Evolutionary conservation across 805 yeast species (phyloP).

Genomic region (Candida verbasci): DNA sequence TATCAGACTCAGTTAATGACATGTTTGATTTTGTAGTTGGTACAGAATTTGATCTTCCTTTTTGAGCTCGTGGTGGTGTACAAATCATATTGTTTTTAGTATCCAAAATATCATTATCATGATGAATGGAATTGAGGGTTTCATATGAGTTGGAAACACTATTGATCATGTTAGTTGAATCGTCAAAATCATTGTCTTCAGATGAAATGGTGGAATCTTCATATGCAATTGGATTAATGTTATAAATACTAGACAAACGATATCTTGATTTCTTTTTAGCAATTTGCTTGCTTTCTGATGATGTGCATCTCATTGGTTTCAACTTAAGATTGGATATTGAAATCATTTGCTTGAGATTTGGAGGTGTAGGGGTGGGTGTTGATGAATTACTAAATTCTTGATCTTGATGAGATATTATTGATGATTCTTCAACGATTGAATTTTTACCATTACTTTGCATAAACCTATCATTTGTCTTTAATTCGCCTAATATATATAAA

Average conservation of each 20-base stretch:
- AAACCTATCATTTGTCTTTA: constrained; percentile 10
- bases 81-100: constrained; percentile 7
- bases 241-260: constrained; percentile 34
- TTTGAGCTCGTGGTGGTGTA: constrained; percentile 6
- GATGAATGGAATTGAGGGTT: constrained; percentile 7
- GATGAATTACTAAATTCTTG: no score
- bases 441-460: background rate
- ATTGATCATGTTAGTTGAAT: constrained; percentile 2
- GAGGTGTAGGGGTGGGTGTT: constrained; percentile 5
- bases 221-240: constrained; percentile 29
- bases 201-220: constrained; percentile 12
- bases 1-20: constrained; percentile 8
- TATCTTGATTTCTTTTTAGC: constrained; percentile 39
- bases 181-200: constrained; percentile 4
- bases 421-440: background rate
- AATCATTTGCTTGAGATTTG: constrained; percentile 7
- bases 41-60: constrained; percentile 17
- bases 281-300: constrained; percentile 18
- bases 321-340: constrained; percentile 35
- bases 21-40: constrained; percentile 12
- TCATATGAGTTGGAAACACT: constrained; percentile 6
- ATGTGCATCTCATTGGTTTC: constrained; percentile 36
- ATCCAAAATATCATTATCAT: background rate
- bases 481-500: constrained; percentile 18
- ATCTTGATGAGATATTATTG: no score